Conservation (phyloP, 1,284 basidiomycete species). For the Ustilago sp. region DNA sequence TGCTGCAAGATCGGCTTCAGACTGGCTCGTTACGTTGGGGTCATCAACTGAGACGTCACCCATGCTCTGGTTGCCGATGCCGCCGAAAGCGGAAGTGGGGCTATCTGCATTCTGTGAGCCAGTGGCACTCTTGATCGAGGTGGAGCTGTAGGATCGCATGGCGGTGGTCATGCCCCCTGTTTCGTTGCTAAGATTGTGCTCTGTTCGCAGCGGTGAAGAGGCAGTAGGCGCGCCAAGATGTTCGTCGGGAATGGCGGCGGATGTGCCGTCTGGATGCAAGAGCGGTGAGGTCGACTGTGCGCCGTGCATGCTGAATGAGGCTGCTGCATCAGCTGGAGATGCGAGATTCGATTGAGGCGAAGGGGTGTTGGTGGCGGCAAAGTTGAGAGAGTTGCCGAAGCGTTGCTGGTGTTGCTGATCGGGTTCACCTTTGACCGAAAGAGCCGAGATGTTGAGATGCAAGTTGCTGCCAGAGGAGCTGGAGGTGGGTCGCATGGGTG, state of each 20-base stretch:
- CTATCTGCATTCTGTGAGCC: conserved; percentile 46
- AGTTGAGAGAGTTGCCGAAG: conserved; percentile 18
- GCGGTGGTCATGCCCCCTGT: conserved; percentile 13
- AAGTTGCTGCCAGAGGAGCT: conserved; percentile 41
- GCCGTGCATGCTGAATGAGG: conserved; percentile 10
- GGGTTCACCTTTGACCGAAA: conserved; percentile 40
- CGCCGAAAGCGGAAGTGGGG: conserved; percentile 31
- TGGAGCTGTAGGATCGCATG: conserved; percentile 46
- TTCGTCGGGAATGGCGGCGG: conserved; percentile 11
- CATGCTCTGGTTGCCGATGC: conserved; percentile 29
- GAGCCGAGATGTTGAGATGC: conserved; percentile 49
- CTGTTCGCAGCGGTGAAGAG: conserved; percentile 34
- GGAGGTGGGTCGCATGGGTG: conserved; percentile 31
- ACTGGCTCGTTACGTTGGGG: conserved; percentile 36
- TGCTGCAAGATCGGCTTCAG: conserved; percentile 47
- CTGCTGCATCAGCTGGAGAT: conserved; percentile 31
- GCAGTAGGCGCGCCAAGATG: conserved; percentile 26
- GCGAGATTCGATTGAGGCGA: conserved; percentile 35
- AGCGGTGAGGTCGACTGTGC: conserved; percentile 19
- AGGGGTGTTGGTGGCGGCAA: conserved; percentile 15
- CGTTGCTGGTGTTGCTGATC: conserved; percentile 28
- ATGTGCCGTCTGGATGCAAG: conserved; percentile 26
- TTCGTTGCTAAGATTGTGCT: conserved; percentile 32
- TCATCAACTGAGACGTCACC: conserved; percentile 45
- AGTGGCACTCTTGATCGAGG: conserved; percentile 42